Evolutionary conservation across 2,329 filamentous ascomycete genomes (phyloP).

Genomic region (Didymella lethalis): DNA sequence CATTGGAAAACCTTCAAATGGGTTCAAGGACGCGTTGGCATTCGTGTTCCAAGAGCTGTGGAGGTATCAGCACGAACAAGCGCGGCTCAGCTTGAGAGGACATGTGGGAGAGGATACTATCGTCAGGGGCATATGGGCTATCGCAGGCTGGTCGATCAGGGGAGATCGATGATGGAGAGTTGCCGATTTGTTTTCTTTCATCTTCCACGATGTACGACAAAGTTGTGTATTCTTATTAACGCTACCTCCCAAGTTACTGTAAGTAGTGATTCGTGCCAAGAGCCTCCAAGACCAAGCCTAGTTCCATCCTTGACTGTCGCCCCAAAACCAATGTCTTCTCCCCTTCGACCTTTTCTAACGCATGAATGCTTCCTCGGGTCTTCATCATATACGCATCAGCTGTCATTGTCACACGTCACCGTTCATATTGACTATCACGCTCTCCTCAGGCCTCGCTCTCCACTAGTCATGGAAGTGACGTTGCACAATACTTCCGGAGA

Average conservation of each 20-base stretch:
- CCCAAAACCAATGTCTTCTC: neutral
- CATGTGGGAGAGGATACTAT: slow-evolving; percentile 36
- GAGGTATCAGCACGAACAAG: slow-evolving; percentile 34
- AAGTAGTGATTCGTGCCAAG: no score
- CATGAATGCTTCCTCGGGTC: neutral
- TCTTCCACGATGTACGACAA: neutral
- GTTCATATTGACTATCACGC: neutral
- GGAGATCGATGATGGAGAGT: slow-evolving; percentile 1
- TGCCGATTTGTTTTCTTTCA: neutral
- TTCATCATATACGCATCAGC: neutral
- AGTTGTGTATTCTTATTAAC: neutral
- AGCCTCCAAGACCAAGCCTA: neutral
- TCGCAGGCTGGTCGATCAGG: slow-evolving; percentile 14
- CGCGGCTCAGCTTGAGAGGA: slow-evolving; percentile 38
- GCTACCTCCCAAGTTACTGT: no score
- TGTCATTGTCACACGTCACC: neutral
- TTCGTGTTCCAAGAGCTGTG: slow-evolving; percentile 40
- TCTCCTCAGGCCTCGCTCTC: neutral
- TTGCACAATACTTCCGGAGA: neutral
- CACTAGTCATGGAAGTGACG: neutral
- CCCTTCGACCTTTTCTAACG: neutral
- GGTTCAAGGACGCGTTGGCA: slow-evolving; percentile 36
- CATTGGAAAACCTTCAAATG: slow-evolving; percentile 30
- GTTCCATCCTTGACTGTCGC: neutral
- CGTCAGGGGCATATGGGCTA: slow-evolving; percentile 57